Evolutionary conservation across 192 early-diverging fungal genomes (phyloP).

Genomic region (Backusella liffmaniae): DNA sequence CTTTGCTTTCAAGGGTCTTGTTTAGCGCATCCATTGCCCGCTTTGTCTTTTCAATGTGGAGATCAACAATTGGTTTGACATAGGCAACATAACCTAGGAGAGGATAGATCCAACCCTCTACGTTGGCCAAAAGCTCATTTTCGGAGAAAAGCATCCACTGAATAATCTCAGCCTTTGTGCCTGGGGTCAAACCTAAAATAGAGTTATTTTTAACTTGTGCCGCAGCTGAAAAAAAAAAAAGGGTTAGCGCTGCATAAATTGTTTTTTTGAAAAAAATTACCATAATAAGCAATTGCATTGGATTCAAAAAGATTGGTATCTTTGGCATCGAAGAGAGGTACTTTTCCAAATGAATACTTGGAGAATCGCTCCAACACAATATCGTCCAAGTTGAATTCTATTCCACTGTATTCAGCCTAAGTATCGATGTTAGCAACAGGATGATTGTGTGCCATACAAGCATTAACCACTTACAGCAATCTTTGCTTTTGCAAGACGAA

Average conservation of each 20-base stretch:
- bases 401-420: background rate
- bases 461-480: background rate
- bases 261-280: background rate
- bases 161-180: background rate
- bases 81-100: constrained; percentile 33
- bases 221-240: background rate
- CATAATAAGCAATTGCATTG: background rate
- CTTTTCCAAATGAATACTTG: background rate
- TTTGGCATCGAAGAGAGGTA: background rate
- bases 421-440: too few relatives aligned
- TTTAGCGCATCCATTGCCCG: constrained; percentile 25
- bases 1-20: constrained; percentile 72
- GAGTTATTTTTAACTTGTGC: background rate
- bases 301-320: background rate
- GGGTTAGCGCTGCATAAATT: background rate
- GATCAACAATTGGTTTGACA: constrained; percentile 54
- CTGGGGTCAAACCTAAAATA: background rate
- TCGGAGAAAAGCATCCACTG: constrained; percentile 63
- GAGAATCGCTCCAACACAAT: background rate
- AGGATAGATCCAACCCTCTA: constrained; percentile 41
- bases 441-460: too few relatives aligned
- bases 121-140: constrained; percentile 45
- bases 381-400: background rate
- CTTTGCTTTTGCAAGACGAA: background rate
- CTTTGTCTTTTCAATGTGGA: constrained; percentile 45